A percentile compares a stretch with the other conserved stretches of the same genome.
Evolutionary conservation across 441 rosid species (phyloP).

Genomic region (Brassica hybrid): DNA sequence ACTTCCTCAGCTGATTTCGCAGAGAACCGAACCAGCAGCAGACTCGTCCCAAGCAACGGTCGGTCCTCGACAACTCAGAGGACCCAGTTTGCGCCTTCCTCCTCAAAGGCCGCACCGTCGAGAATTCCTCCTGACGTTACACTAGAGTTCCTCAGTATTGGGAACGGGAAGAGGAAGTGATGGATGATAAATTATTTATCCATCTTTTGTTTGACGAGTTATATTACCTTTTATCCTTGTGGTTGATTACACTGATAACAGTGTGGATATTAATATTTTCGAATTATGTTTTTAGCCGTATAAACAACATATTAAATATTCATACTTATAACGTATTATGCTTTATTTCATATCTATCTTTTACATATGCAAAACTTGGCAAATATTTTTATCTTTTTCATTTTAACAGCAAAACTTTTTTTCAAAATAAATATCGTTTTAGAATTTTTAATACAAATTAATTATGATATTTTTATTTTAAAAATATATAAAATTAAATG

Average conservation of each 20-base stretch:
- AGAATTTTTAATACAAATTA: too few species aligned
- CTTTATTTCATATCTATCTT: too few species aligned
- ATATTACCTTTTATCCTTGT: background rate
- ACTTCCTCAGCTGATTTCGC: conserved; percentile 63
- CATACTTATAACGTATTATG: too few species aligned
- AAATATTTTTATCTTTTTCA: too few species aligned
- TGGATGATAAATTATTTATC: background rate
- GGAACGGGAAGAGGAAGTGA: conserved; percentile 48
- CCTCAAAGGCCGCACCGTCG: conserved; percentile 50
- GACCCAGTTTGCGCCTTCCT: conserved; percentile 54
- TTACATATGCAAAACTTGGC: too few species aligned
- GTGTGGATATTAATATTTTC: background rate
- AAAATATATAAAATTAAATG: too few species aligned
- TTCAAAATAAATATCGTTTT: too few species aligned
- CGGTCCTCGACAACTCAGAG: conserved; percentile 60
- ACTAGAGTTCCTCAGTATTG: conserved; percentile 67
- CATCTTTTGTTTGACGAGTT: conserved; percentile 8
- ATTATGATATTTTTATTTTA: too few species aligned
- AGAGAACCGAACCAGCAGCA: conserved; percentile 54
- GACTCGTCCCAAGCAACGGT: conserved; percentile 50
- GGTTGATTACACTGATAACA: too few species aligned
- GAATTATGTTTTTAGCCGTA: background rate
- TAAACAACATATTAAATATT: background rate
- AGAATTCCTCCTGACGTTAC: conserved; percentile 59
- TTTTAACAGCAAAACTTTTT: too few species aligned